Conservation (phyloP, 2,329 filamentous ascomycete genomes). For the Dryadomyces sulphureus region DNA sequence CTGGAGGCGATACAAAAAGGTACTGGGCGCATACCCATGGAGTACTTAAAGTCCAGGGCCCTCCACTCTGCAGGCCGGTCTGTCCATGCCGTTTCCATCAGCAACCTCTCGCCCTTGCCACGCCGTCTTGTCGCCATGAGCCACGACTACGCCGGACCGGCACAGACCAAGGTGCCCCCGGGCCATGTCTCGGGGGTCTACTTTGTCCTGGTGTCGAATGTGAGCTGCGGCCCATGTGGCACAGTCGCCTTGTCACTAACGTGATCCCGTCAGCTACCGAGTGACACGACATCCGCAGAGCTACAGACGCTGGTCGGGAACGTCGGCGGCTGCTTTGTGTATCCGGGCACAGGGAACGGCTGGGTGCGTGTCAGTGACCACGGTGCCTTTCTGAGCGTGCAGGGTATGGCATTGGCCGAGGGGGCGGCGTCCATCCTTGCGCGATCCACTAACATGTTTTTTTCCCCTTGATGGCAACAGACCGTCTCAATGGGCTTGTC, state of each 20-base stretch:
- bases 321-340: slow-evolving; percentile 7
- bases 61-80: not conserved
- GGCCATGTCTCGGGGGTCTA: slow-evolving; percentile 3
- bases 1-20: not conserved
- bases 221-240: not conserved
- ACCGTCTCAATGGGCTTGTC: slow-evolving; percentile 1
- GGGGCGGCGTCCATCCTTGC: not conserved
- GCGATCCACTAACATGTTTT: no score
- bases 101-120: not conserved
- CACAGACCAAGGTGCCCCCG: not conserved
- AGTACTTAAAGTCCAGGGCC: not conserved
- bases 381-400: not conserved
- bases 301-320: slow-evolving; percentile 1
- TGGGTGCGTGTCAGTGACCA: slow-evolving; percentile 6
- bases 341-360: slow-evolving; percentile 2
- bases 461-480: not conserved
- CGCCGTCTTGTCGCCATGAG: not conserved
- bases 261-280: slow-evolving; percentile 2
- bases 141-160: not conserved
- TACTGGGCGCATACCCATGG: not conserved
- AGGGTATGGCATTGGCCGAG: not conserved
- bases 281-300: slow-evolving; percentile 1
- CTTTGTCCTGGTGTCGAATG: slow-evolving; percentile 7
- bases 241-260: not conserved
- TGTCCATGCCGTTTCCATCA: not conserved